Conservation (phyloP, 495 filamentous ascomycete genomes). For the Penicillium waksmanii region DNA sequence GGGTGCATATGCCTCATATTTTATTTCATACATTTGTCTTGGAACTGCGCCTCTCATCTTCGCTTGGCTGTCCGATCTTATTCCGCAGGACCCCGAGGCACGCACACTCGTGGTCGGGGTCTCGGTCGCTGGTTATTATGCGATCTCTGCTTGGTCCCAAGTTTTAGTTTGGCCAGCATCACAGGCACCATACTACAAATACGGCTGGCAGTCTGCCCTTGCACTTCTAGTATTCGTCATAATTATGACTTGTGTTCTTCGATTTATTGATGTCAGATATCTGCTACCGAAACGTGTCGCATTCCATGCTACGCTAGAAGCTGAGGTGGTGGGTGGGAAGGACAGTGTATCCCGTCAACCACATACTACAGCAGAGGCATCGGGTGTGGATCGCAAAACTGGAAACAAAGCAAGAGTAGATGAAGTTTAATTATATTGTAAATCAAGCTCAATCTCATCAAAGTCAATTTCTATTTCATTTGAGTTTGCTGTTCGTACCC, state of each 20-base stretch:
- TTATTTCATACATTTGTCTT: conserved; percentile 31
- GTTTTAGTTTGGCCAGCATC: conserved; percentile 38
- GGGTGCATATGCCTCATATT: conserved; percentile 35
- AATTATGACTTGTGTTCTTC: conserved; percentile 32
- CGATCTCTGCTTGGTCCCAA: conserved; percentile 39
- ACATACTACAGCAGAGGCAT: neutral
- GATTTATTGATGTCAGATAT: conserved; percentile 34
- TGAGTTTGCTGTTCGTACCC: too few relatives aligned
- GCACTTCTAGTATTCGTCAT: conserved; percentile 34
- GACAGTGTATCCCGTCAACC: conserved; percentile 10
- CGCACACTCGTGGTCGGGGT: conserved; percentile 35
- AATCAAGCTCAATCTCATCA: too few relatives aligned
- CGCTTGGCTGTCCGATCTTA: conserved; percentile 36
- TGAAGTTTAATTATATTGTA: conserved; percentile 7
- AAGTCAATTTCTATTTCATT: too few relatives aligned
- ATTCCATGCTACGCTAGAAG: conserved; percentile 26
- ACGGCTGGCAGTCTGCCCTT: conserved; percentile 35
- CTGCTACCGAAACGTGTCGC: conserved; percentile 30
- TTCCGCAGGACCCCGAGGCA: conserved; percentile 37
- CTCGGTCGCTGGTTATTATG: conserved; percentile 35
- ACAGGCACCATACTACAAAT: conserved; percentile 35
- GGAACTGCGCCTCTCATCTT: conserved; percentile 41
- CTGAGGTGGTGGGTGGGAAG: conserved; percentile 18
- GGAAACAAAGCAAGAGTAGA: neutral
- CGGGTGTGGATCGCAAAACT: conserved; percentile 6